phyloP scores from a whole-genome alignment of 2,329 filamentous ascomycete species.

The Xenosphaeropsis pyriputrescens region DNA sequence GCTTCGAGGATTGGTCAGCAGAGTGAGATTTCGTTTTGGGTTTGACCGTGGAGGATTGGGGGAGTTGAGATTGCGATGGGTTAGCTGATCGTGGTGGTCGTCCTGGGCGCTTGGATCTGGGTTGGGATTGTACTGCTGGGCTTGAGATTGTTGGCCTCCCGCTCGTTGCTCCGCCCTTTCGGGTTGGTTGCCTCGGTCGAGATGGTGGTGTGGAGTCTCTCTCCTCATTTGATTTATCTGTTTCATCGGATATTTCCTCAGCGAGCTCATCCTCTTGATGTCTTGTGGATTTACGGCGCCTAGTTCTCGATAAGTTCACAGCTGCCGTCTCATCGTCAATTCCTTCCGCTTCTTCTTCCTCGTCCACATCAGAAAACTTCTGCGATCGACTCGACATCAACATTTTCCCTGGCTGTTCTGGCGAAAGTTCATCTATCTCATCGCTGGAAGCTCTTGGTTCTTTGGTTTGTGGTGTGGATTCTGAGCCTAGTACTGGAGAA shows the following conservation, averaged over 20 bases:
- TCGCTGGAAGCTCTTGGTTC: conserved; percentile 1
- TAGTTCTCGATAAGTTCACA: conserved; percentile 21
- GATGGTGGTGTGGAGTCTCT: too few relatives aligned
- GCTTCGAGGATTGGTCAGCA: too few relatives aligned
- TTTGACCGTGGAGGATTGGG: not conserved
- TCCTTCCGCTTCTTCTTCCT: conserved; percentile 12
- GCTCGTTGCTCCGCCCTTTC: not conserved
- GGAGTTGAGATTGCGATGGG: too few relatives aligned
- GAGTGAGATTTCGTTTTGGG: not conserved
- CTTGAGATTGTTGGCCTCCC: not conserved
- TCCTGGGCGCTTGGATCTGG: not conserved
- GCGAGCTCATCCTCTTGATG: too few relatives aligned
- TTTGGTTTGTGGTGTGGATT: not conserved
- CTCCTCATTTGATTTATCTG: not conserved
- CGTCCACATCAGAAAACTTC: conserved; percentile 1
- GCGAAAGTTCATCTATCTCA: conserved; percentile 18
- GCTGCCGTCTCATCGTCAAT: conserved; percentile 20
- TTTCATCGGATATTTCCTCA: not conserved
- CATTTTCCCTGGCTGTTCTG: conserved; percentile 16
- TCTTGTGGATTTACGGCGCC: conserved; percentile 17
- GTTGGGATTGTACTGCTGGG: not conserved
- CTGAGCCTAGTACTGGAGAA: conserved; percentile 2
- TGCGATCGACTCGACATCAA: conserved; percentile 8
- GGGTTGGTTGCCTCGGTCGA: too few relatives aligned
- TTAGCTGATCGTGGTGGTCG: not conserved